phyloP scores from a whole-genome alignment of 176 grass and related monocot species.

The Eragrostis curvula region DNA sequence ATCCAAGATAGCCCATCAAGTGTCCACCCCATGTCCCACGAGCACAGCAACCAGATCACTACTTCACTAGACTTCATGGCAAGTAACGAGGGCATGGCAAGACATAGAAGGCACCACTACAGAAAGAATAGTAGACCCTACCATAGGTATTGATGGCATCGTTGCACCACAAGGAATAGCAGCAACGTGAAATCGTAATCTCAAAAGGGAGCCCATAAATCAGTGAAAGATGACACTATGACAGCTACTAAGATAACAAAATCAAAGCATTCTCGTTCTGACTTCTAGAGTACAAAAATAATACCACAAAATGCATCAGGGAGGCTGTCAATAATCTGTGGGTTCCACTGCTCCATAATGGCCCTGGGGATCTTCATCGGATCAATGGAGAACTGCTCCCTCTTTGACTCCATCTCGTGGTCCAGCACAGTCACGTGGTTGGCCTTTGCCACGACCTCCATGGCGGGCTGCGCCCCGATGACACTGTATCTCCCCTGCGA shows the following conservation, averaged over 20 bases:
- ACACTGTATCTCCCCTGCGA: constrained; percentile 92
- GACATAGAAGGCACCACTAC: background rate
- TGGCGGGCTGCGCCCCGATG: constrained; percentile 73
- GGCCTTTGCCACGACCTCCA: constrained; percentile 90
- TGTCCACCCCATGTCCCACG: background rate
- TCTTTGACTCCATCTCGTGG: constrained; percentile 62
- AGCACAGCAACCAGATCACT: background rate
- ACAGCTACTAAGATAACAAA: background rate
- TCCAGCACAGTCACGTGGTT: constrained; percentile 67
- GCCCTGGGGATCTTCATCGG: constrained; percentile 75
- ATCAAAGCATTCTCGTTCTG: background rate
- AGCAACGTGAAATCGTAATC: background rate
- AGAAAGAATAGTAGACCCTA: background rate
- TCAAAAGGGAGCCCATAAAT: background rate
- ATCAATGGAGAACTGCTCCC: constrained; percentile 61
- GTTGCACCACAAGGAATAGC: background rate
- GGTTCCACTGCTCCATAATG: constrained; percentile 80
- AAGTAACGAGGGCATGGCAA: background rate
- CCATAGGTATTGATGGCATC: background rate
- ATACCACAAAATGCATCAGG: constrained; percentile 89
- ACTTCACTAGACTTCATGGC: background rate
- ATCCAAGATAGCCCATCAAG: background rate
- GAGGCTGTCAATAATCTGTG: constrained; percentile 56
- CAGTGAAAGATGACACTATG: background rate
- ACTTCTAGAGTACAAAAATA: background rate